Evolutionary conservation across 1,284 basidiomycete genomes (phyloP).

Genomic region (Puccinia triticina): DNA sequence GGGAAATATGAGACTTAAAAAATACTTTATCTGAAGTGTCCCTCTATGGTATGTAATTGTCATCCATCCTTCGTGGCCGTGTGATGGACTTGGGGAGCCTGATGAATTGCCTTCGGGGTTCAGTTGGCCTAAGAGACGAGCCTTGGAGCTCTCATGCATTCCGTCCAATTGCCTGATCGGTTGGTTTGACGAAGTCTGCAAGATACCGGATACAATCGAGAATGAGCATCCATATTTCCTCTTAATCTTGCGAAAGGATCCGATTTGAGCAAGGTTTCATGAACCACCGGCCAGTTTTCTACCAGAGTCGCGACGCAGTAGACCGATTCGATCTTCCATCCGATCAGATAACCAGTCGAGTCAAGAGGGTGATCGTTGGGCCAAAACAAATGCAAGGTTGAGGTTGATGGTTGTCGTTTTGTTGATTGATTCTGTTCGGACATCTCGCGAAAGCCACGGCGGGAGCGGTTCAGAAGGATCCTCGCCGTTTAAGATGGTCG

Average conservation of each 20-base stretch:
- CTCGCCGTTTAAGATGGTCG: constrained; percentile 42
- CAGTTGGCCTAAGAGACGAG: constrained; percentile 2
- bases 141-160: neutral
- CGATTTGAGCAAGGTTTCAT: neutral
- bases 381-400: constrained; percentile 34
- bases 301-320: constrained; percentile 28
- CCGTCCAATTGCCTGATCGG: neutral
- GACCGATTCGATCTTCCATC: neutral
- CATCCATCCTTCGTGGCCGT: constrained; percentile 5
- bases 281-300: neutral
- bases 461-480: constrained; percentile 29
- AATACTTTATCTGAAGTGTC: neutral
- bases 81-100: neutral
- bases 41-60: neutral
- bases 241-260: neutral
- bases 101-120: neutral
- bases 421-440: neutral
- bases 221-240: neutral
- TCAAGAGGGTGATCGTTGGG: constrained; percentile 29
- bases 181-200: neutral
- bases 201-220: neutral
- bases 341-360: constrained; percentile 44
- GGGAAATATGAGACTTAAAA: neutral
- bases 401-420: neutral
- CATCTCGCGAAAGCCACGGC: no score